Percentiles rank a stretch among this genome's conserved stretches.
Conservation (phyloP, 2,329 filamentous ascomycete species). For the Pseudogymnoascus sp. region DNA sequence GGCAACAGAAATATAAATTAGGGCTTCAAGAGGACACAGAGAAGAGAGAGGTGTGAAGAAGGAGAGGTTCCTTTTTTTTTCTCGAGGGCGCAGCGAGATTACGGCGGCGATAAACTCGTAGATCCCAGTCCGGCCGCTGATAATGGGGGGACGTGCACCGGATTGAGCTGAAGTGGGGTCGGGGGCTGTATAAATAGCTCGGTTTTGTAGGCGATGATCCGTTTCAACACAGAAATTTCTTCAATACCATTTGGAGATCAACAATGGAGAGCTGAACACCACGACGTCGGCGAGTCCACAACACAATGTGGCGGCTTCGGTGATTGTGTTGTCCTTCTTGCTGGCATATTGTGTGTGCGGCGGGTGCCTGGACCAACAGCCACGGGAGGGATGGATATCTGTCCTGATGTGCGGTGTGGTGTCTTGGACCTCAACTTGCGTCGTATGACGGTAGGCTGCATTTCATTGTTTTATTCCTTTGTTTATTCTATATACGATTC, state of each 20-base stretch:
- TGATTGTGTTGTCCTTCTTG: not conserved
- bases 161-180: slow-evolving; percentile 7
- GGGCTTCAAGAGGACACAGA: not conserved
- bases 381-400: not conserved
- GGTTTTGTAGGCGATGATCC: not conserved
- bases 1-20: not conserved
- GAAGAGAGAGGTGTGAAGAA: not conserved
- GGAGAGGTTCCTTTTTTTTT: not conserved
- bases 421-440: not conserved
- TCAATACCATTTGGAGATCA: not conserved
- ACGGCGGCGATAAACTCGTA: not conserved
- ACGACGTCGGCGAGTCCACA: not conserved
- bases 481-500: not conserved
- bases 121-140: slow-evolving; percentile 1
- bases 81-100: slow-evolving; percentile 7
- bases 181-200: not conserved
- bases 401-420: not conserved
- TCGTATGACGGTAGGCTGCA: slow-evolving; percentile 3
- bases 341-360: not conserved
- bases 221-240: slow-evolving; percentile 5
- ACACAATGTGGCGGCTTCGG: not conserved
- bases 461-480: slow-evolving; percentile 1
- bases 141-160: slow-evolving; percentile 4
- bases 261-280: not conserved
- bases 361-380: not conserved